A percentile compares a stretch with the other conserved stretches of the same genome.
Conservation (phyloP, 2,329 filamentous ascomycete genomes). For the Trichoderma pleuroti region DNA sequence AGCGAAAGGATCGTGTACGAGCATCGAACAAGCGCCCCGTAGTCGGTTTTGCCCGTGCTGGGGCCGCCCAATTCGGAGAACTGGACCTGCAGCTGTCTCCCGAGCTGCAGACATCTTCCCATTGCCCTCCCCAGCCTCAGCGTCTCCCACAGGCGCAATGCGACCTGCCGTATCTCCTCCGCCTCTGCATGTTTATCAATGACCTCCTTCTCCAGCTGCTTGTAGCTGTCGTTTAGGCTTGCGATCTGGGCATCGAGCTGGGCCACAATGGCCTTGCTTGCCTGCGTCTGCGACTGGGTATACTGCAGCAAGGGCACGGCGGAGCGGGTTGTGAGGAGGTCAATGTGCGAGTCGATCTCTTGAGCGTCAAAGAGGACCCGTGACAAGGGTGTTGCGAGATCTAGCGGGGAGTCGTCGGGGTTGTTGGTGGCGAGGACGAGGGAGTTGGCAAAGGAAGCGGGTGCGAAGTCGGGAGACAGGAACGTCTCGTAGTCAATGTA, state of each 20-base stretch:
- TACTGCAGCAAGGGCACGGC: constrained; percentile 77
- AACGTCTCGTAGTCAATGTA: constrained; percentile 98
- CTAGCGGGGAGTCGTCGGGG: constrained; percentile 80
- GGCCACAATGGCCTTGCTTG: constrained; percentile 67
- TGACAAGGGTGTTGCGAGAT: constrained; percentile 90
- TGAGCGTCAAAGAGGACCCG: constrained; percentile 94
- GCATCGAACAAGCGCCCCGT: constrained; percentile 76
- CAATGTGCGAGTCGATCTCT: constrained; percentile 94
- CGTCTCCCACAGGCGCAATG: constrained; percentile 75
- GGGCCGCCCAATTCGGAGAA: constrained; percentile 58
- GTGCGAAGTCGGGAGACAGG: constrained; percentile 75
- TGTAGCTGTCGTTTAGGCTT: constrained; percentile 79
- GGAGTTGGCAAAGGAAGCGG: constrained; percentile 79
- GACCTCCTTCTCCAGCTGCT: constrained; percentile 81
- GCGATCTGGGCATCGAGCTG: constrained; percentile 78
- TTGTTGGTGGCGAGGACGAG: constrained; percentile 91
- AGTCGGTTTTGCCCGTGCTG: constrained; percentile 61
- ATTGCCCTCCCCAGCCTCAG: constrained; percentile 73
- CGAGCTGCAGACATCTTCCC: constrained; percentile 73
- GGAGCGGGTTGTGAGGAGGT: constrained; percentile 78
- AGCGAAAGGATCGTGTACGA: constrained; percentile 75
- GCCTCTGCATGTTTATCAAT: constrained; percentile 80
- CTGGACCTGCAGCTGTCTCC: constrained; percentile 83
- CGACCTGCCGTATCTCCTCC: constrained; percentile 74
- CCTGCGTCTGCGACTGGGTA: constrained; percentile 69